These are phyloP conservation scores for Penicillium psychrosexuale DNA, from an alignment of 2,329 filamentous ascomycete species.

Conservation along the genomic window DNA sequence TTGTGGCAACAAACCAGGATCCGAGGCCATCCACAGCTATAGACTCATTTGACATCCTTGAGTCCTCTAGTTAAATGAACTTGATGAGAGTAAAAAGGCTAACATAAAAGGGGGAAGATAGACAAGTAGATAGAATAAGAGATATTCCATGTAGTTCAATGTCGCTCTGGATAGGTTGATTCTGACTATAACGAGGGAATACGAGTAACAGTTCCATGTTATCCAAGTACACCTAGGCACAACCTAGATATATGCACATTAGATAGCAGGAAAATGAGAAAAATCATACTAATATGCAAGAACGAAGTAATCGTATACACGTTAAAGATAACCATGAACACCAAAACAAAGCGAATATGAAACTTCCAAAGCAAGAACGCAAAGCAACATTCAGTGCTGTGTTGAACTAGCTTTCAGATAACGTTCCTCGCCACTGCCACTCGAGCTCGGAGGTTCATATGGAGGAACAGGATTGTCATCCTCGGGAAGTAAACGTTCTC, in stretches of 20 bases:
- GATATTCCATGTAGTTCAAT: neutral
- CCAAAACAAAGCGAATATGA: neutral
- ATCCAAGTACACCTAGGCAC: neutral
- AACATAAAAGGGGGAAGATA: neutral
- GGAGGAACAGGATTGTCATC: constrained; percentile 25
- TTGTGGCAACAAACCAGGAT: neutral
- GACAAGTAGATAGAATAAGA: neutral
- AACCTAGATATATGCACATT: neutral
- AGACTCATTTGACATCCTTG: neutral
- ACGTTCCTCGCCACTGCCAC: constrained; percentile 20
- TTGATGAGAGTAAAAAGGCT: neutral
- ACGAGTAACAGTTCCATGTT: too few relatives aligned
- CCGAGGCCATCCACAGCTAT: too few relatives aligned
- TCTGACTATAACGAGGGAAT: neutral
- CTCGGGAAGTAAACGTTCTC: constrained; percentile 15
- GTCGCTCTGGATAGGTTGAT: neutral
- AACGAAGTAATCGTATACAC: constrained; percentile 10
- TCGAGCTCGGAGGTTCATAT: constrained; percentile 24
- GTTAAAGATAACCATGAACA: constrained; percentile 1
- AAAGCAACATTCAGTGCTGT: neutral
- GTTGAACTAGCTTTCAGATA: constrained; percentile 11
- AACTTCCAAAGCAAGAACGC: neutral
- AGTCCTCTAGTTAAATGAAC: neutral
- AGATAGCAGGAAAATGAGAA: neutral
- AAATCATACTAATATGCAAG: neutral